Base-by-base conservation (phyloP, 176 grass and related monocot genomes). In the Oropetium thomaeum region DNA sequence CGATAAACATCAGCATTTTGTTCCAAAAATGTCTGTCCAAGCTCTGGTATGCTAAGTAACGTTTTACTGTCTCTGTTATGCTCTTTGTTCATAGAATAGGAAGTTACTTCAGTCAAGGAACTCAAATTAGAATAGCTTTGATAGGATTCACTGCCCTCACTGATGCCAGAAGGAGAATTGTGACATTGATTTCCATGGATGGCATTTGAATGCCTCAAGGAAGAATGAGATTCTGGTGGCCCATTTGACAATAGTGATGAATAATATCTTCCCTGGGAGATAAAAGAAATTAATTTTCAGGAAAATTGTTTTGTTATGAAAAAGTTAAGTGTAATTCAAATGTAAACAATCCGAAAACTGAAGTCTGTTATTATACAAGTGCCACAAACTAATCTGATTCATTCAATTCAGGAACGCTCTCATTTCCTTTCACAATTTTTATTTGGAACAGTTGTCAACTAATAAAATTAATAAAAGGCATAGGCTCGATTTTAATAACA, bases 81-180 rank as follows among this genome's bases (percentile, higher is more conserved):
- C 32, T 82, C 85, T 69, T 69, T 83, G 62, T 80, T 86, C 20
- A n/a, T 64, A 73, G 66, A 84, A 81, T 59, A 85, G 27, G 87
- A 95, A 73, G 79, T 99, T 68, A 95, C 89, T 86, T 99, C 91
- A 71, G 81, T 90, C 45, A 85, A 65, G 59, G 81, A 92, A 58
- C 84, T 90, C 67, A 73, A 73, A 66, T 63, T 89, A 64, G 75
- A 89, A 74, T 85, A 69, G 82, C 77, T 94, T 31, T 84, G 89
- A 31, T 60, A 80, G 34, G 84, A 81, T 82, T 93, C 91, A 88
- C 58, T 47, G 47, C 85, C 70, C 31, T 65, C 87, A 60, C 74
- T 85, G 65, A 52, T n/a, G 17, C 71, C 81, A 60, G 87, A 85
- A 72, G 38, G 64, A 33, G 76, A 69, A 38, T 64, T 58, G 44